Base-by-base conservation (phyloP, 192 early-diverging fungal genomes). In the Linnemannia exigua region DNA sequence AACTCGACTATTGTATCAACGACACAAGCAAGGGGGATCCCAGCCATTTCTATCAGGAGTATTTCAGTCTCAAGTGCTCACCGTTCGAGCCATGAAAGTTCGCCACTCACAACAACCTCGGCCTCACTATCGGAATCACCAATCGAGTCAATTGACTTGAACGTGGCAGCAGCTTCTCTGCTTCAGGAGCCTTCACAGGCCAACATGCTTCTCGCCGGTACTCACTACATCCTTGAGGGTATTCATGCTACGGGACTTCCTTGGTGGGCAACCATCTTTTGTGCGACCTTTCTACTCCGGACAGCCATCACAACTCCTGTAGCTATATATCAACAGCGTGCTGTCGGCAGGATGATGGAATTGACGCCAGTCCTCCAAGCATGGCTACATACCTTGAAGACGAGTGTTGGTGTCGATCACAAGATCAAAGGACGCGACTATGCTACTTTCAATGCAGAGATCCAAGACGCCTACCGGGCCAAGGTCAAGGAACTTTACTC, bases 311-410 rank as follows among this genome's bases (percentile, higher is more conserved):
- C 91, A 1, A 66, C 92, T 7, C 93, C 93, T 20, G 88, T 94
- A 33, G 92, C 93, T 15, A 88, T 94, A 15, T 91, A 90, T 38
- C 93, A 94, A 77, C 93, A 91, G 81, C 76, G 90, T 12, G 89
- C 79, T 31, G 37, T 90, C 3, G 90, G 88, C 1, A 79, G 85
- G 16, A 89, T 89, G 87, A 74, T 92, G 47, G 75, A 75, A 0
- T 52, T 92, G 0, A 89, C 87, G 28, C 92, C 93, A 8, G 87
- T 92, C 46, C 74, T 94, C 2, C 80, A 89, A 41, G 85, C 80
- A 15, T 89, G 89, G 89, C 75, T 76, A 31, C 86, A 90, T 70
- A 91, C 89, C 20, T 58, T 91, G 16, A 91, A 91, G 69, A 46
- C 87, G n/a, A 82, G 84, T 25, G 77, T 94, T 19, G 75, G 81